Percentiles rank a stretch among this genome's conserved stretches.
These are phyloP conservation scores for Scedosporium aurantiacum DNA, from an alignment of 2,329 filamentous ascomycete genomes.

Conservation along the genomic window DNA sequence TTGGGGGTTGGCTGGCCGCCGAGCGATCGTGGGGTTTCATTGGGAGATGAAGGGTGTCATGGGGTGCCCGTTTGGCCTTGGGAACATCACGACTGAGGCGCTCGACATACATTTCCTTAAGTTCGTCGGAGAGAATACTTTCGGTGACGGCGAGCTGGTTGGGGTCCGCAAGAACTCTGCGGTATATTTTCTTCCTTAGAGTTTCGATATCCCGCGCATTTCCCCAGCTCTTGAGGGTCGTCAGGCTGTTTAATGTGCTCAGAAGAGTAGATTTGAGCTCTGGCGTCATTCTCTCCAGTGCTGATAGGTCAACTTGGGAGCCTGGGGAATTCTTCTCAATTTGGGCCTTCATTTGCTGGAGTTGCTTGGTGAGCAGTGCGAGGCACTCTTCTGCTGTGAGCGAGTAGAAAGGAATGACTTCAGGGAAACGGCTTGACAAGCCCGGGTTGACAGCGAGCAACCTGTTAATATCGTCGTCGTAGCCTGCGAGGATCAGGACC, in stretches of 20 bases:
- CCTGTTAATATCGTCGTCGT: conserved; percentile 53
- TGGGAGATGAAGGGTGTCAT: not conserved
- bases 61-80: not conserved
- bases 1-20: not conserved
- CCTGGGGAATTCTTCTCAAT: conserved; percentile 15
- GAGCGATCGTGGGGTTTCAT: conserved; percentile 7
- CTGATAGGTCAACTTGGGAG: conserved; percentile 10
- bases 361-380: conserved; percentile 40
- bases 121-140: conserved; percentile 5
- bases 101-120: conserved; percentile 16
- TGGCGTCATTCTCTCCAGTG: conserved; percentile 20
- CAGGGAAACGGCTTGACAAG: conserved; percentile 53
- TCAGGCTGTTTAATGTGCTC: conserved; percentile 17
- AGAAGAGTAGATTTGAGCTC: not conserved
- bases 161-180: conserved; percentile 19
- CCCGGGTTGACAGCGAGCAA: conserved; percentile 53
- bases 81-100: conserved; percentile 6
- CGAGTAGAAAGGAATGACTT: conserved; percentile 43
- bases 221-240: conserved; percentile 41
- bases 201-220: conserved; percentile 52
- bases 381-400: conserved; percentile 44
- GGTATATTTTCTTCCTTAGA: conserved; percentile 39
- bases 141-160: conserved; percentile 17
- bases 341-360: conserved; percentile 48
- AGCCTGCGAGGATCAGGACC: conserved; percentile 59